phyloP scores from a whole-genome alignment of 1,284 basidiomycete species.

The Violaceomyces palustris region DNA sequence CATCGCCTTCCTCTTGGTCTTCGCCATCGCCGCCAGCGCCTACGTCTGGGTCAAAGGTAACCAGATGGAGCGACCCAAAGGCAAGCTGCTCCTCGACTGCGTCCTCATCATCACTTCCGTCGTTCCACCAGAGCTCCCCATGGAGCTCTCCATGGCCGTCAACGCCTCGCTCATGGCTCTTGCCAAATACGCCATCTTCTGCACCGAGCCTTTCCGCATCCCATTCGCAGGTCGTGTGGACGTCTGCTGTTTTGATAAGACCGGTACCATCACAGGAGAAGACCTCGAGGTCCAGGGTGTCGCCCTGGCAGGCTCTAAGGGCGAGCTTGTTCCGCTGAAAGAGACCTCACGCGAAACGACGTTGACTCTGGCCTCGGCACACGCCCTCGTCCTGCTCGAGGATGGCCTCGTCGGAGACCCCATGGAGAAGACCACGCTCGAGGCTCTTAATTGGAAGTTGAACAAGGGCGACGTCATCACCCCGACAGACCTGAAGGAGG shows the following conservation, averaged over 20 bases:
- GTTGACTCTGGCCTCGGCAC: constrained; percentile 83
- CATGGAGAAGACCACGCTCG: constrained; percentile 96
- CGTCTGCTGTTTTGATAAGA: constrained; percentile 54
- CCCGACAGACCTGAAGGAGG: constrained; percentile 25
- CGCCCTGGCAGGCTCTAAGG: constrained; percentile 26
- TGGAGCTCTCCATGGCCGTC: constrained; percentile 53
- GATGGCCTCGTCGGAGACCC: constrained; percentile 91
- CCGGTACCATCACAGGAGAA: constrained; percentile 52
- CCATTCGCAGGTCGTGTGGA: constrained; percentile 51
- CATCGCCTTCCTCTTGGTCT: constrained; percentile 51
- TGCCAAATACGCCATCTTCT: constrained; percentile 65
- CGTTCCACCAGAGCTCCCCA: constrained; percentile 51
- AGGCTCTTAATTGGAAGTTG: constrained; percentile 84
- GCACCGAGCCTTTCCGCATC: constrained; percentile 52
- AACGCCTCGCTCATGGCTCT: constrained; percentile 65
- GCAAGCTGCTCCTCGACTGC: constrained; percentile 51
- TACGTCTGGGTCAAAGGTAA: constrained; percentile 50
- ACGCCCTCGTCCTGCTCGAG: constrained; percentile 88
- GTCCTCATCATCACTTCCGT: constrained; percentile 52
- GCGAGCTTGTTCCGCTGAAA: constrained; percentile 68
- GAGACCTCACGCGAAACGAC: constrained; percentile 73
- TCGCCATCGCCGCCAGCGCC: constrained; percentile 47
- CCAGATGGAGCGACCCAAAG: constrained; percentile 49
- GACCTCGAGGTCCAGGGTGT: constrained; percentile 51
- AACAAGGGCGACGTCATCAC: constrained; percentile 60